Percentiles rank a stretch among this genome's conserved stretches.
phyloP scores from a whole-genome alignment of 179 eudicot species.

The Carnegiea gigantea region DNA sequence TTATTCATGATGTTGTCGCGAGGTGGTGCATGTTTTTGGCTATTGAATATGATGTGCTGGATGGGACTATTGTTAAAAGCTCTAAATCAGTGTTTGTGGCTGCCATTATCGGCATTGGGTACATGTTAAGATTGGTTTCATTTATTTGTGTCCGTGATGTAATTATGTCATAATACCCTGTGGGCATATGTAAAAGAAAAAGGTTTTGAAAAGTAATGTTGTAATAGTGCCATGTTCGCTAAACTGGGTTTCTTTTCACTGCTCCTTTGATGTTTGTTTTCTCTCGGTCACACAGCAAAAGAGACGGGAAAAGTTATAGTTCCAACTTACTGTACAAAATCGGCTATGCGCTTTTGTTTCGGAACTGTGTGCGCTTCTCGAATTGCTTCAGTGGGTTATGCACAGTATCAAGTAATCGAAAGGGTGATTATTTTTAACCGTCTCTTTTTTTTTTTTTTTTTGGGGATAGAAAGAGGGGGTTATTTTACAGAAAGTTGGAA shows the following conservation, averaged over 20 bases:
- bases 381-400: too few species aligned
- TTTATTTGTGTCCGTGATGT: slow-evolving; percentile 28
- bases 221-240: slow-evolving; percentile 2
- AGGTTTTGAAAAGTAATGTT: slow-evolving; percentile 18
- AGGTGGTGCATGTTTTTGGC: slow-evolving; percentile 13
- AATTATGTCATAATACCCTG: slow-evolving; percentile 25
- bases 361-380: too few species aligned
- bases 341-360: too few species aligned
- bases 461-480: too few species aligned
- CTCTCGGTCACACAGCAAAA: neutral
- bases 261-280: neutral
- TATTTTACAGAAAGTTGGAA: too few species aligned
- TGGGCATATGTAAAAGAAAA: neutral
- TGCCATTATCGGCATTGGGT: neutral
- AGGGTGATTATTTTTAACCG: too few species aligned
- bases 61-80: neutral
- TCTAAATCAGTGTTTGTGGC: slow-evolving; percentile 14
- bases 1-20: slow-evolving; percentile 13
- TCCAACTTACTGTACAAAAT: too few species aligned
- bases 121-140: slow-evolving; percentile 21
- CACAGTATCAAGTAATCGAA: too few species aligned
- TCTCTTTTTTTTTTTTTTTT: too few species aligned
- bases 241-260: neutral
- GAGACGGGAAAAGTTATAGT: too few species aligned
- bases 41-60: slow-evolving; percentile 14